Evolutionary conservation across 768 basidiomycete genomes (phyloP).

Genomic region (Panellus pusillus): DNA sequence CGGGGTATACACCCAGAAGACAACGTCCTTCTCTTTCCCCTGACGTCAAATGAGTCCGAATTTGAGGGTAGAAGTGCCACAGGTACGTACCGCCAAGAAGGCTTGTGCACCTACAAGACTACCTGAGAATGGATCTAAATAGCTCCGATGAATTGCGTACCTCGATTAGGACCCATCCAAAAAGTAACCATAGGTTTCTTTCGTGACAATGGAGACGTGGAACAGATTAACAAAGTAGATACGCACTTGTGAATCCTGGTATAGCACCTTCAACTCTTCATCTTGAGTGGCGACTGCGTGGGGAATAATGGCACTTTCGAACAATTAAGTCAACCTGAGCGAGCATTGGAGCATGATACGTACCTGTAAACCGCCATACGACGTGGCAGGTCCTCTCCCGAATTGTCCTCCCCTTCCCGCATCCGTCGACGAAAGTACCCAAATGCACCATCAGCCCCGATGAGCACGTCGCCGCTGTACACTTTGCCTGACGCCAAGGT

Average conservation of each 20-base stretch:
- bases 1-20: neutral
- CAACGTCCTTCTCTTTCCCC: neutral
- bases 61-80: neutral
- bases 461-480: neutral
- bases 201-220: neutral
- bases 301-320: constrained; percentile 1
- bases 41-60: neutral
- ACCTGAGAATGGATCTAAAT: no score
- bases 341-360: neutral
- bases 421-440: constrained; percentile 1
- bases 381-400: neutral
- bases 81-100: neutral
- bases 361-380: constrained; percentile 4
- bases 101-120: neutral
- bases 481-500: constrained; percentile 2
- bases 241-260: constrained; percentile 2
- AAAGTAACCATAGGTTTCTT: constrained; percentile 5
- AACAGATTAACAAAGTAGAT: neutral
- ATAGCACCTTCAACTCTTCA: neutral
- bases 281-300: neutral
- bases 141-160: neutral
- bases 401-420: neutral
- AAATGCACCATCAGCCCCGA: constrained; percentile 4
- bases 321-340: neutral
- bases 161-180: constrained; percentile 4